Evolutionary conservation across 768 basidiomycete genomes (phyloP), one percentile per base, ranked within the genome.

Genomic region (Hirschioporus abietinus): DNA sequence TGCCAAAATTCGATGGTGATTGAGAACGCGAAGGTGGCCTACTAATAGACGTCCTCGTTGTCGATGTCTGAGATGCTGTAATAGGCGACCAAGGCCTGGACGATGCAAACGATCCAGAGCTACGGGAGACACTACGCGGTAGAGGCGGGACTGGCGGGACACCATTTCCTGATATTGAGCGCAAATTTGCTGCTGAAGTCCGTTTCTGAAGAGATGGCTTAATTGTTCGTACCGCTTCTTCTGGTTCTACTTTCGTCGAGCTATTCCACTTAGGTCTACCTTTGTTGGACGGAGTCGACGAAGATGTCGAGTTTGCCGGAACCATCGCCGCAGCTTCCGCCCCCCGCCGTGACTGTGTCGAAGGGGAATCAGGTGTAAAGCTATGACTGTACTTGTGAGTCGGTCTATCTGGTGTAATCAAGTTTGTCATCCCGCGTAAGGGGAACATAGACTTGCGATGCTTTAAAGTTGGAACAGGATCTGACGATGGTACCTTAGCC

Each of bases 41-140:
- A 59, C 67, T 68, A 17, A 63, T 57, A 27, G 26, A 65, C 20
- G 42, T 52, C 42, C 42, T 52, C 1, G 42, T 84, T 23, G 88
- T 90, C 17, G 90, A 90, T 72, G 84, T 82, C 20, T 52, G 42
- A 15, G 90, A 88, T 7, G 88, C 88, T 64, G 84, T 88, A 24
- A 89, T 78, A 57, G 91, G 91, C 12, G 91, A 91, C 89, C 90
- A 92, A 63, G 91, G 91, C 58, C 91, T 81, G 17, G 90, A 92
- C 64, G 91, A 91, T 23, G 86, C 83, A 82, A 91, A 88, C 18
- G 91, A 92, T 27, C 42, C 42, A 52, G 42, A 52, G 20, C 85
- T 84, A 63, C 91, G 84, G 27, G 91, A 92, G 30, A 86, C 70
- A 75, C 91, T 91, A 68, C 91, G 83, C 69, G 83, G 78, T 1